These are phyloP conservation scores for Boletus tomentosulus DNA, from an alignment of 768 basidiomycete genomes.

Conservation along the genomic window DNA sequence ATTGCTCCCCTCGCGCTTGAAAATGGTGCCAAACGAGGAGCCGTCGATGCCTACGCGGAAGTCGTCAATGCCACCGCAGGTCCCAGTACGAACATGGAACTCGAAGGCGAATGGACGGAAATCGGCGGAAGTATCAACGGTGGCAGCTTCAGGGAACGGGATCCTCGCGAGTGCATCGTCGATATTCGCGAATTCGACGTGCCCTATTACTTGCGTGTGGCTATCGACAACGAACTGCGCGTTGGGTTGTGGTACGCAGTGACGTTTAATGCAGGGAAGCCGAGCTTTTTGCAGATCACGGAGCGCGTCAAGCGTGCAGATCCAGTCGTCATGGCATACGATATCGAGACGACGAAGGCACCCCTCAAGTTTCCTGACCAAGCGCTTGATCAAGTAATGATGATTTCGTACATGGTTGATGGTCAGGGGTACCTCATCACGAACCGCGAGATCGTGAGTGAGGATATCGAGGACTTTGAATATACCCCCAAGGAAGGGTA, in stretches of 20 bases:
- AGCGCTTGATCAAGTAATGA: constrained; percentile 97
- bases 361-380: constrained; percentile 99
- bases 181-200: constrained; percentile 97
- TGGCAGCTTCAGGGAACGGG: constrained; percentile 51
- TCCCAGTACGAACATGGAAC: constrained; percentile 61
- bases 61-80: constrained; percentile 78
- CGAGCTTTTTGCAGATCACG: constrained; percentile 61
- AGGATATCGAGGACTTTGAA: constrained; percentile 98
- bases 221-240: constrained; percentile 96
- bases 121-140: constrained; percentile 38
- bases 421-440: constrained; percentile 97
- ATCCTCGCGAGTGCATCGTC: constrained; percentile 89
- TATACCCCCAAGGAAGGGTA: constrained; percentile 98
- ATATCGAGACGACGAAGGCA: constrained; percentile 99
- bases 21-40: constrained; percentile 89
- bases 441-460: constrained; percentile 94
- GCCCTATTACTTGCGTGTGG: constrained; percentile 96
- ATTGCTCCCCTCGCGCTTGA: constrained; percentile 84
- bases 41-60: constrained; percentile 97
- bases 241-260: constrained; percentile 98
- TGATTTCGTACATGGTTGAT: constrained; percentile 99
- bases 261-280: constrained; percentile 76
- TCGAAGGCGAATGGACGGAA: constrained; percentile 62
- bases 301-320: constrained; percentile 98
- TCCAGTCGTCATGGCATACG: constrained; percentile 97